A percentile compares a stretch with the other conserved stretches of the same genome.
phyloP scores from a whole-genome alignment of 257 asterid species.

The Nicotiana tomentosiformis region DNA sequence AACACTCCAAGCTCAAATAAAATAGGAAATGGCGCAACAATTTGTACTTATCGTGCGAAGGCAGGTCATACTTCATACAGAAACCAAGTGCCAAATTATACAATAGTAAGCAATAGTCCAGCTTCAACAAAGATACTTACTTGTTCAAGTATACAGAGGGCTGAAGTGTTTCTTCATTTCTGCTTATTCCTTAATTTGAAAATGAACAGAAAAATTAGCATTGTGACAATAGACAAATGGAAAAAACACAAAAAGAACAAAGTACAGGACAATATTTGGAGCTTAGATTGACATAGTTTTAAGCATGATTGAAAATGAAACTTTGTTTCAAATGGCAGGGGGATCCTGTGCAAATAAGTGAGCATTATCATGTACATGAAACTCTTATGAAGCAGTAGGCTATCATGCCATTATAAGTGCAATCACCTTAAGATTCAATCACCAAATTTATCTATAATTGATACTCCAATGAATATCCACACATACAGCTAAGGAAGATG shows the following conservation, averaged over 20 bases:
- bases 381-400: neutral
- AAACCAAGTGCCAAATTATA: neutral
- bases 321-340: neutral
- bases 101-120: neutral
- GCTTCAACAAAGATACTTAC: conserved; percentile 37
- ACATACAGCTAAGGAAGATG: neutral
- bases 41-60: neutral
- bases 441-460: neutral
- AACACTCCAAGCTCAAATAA: neutral
- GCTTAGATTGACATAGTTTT: neutral
- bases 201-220: conserved; percentile 17
- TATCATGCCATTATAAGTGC: neutral
- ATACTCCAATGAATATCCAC: neutral
- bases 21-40: neutral
- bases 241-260: neutral
- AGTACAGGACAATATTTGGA: neutral
- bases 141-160: conserved; percentile 89
- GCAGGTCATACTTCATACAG: neutral
- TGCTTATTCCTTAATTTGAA: conserved; percentile 54
- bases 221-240: conserved; percentile 11
- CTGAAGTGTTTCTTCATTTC: conserved; percentile 87
- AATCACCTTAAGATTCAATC: neutral
- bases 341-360: neutral
- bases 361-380: neutral
- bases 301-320: neutral